Base-by-base conservation (phyloP, 1,139 yeast genomes). In the Candida neerlandica region DNA sequence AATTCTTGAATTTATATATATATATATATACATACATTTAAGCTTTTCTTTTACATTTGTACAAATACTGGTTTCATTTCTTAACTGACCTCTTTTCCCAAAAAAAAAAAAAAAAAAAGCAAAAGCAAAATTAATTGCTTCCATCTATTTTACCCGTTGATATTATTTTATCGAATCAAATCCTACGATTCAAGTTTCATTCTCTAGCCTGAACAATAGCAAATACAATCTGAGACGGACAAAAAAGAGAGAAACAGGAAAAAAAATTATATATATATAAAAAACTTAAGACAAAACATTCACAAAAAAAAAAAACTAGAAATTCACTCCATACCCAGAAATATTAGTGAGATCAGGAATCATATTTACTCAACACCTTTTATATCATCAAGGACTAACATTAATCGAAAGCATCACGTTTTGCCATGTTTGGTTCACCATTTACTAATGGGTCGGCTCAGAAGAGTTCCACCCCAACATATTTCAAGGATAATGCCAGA, bases 401-500 rank as follows among this genome's bases (percentile, higher is more conserved):
- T 10, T 12, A 16, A 18, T 30, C 16, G 37, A 49, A 15, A 16
- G 16, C 11, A 15, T n/a, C 18, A 29, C 33, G 33, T 6, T 10
- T 18, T 5, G 40, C 39, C 35, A 74, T 74, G 79, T 74, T 70
- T 59, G 77, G 78, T 32, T 65, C 74, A 18, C 74, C 77, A 2
- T 69, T 66, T 53, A 63, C 69, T 18, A 65, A 77, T 46, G 60
- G 63, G 45, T 62, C 61, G 45, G 65, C 65, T 42, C 69, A 59
- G 56, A 53, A 62, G 47, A 48, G 64, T 51, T 66, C 69, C 44
- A 65, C 78, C n/a, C 80, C 81, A 9, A 59, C 72, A 10, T 75
- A 72, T 38, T 75, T 76, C 60, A 71, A 71, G 50, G 80, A 76
- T 46, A 65, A 67, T 46, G 81, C 81, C 42, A 68, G 81, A 63